These are phyloP conservation scores for Mycena haematopus DNA, from an alignment of 768 basidiomycete species.

Conservation along the genomic window DNA sequence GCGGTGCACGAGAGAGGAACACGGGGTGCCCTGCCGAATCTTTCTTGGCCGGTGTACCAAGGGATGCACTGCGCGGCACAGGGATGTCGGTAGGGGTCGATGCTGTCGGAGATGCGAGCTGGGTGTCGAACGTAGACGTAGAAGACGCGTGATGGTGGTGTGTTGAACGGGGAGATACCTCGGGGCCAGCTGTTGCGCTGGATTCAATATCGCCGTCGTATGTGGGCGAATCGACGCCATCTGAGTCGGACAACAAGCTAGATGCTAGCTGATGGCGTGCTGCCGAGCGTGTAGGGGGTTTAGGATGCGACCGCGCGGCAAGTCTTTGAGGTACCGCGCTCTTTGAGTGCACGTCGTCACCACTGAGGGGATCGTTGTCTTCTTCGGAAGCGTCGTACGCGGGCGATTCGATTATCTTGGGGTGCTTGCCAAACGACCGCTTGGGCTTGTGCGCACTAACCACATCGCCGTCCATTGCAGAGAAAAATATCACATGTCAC, in stretches of 20 bases:
- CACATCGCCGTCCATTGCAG: conserved; percentile 23
- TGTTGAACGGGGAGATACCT: conserved; percentile 40
- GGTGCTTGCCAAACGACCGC: conserved; percentile 74
- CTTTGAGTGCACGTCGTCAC: conserved; percentile 55
- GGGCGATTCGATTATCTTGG: conserved; percentile 68
- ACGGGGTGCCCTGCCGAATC: conserved; percentile 20
- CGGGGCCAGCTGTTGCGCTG: conserved; percentile 65
- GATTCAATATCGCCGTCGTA: conserved; percentile 92
- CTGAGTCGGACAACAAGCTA: conserved; percentile 68
- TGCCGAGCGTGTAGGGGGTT: conserved; percentile 36
- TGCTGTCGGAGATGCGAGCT: conserved; percentile 30
- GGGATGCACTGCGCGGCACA: neutral
- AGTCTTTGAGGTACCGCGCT: conserved; percentile 5
- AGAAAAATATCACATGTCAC: conserved; percentile 6
- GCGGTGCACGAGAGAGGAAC: conserved; percentile 18
- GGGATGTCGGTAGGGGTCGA: conserved; percentile 16
- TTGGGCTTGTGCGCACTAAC: conserved; percentile 48
- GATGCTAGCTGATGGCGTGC: conserved; percentile 58
- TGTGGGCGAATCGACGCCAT: conserved; percentile 83
- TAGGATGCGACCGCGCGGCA: conserved; percentile 38
- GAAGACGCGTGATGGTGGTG: conserved; percentile 49
- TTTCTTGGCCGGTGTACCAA: conserved; percentile 7
- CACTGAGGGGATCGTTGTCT: conserved; percentile 84
- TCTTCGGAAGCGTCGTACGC: conserved; percentile 88
- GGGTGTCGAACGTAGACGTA: conserved; percentile 58